Percentiles rank a stretch among this genome's conserved stretches.
These are phyloP conservation scores for Exsudoporus floridanus DNA, from an alignment of 1,284 basidiomycete genomes.

Conservation along the genomic window DNA sequence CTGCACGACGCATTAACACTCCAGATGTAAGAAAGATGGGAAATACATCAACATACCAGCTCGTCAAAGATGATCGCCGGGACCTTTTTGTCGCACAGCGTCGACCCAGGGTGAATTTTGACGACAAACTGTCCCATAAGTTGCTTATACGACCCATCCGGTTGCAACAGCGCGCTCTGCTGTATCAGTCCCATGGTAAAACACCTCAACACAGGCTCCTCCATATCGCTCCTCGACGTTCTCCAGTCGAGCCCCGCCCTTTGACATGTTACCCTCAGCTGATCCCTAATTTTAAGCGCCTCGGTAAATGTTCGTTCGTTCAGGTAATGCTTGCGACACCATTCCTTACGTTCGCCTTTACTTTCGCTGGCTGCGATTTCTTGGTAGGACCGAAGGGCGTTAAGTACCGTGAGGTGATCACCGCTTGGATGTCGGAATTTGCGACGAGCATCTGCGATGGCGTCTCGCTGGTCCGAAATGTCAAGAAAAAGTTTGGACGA, in stretches of 20 bases:
- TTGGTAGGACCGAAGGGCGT: constrained; percentile 80
- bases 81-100: constrained; percentile 74
- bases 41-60: constrained; percentile 55
- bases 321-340: constrained; percentile 83
- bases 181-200: constrained; percentile 76
- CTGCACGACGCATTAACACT: constrained; percentile 30
- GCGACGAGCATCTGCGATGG: constrained; percentile 62
- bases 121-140: constrained; percentile 78
- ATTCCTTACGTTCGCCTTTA: constrained; percentile 58
- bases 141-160: constrained; percentile 84
- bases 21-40: background rate
- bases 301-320: constrained; percentile 87
- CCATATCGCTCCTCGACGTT: constrained; percentile 55
- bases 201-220: constrained; percentile 61
- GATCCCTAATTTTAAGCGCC: constrained; percentile 78
- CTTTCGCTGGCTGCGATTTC: constrained; percentile 49
- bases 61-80: constrained; percentile 90
- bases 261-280: constrained; percentile 71
- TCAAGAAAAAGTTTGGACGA: constrained; percentile 75
- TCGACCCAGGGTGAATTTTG: constrained; percentile 88
- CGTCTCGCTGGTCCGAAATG: constrained; percentile 68
- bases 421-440: constrained; percentile 85
- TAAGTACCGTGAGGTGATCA: constrained; percentile 89
- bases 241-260: constrained; percentile 61
- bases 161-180: constrained; percentile 80